Evolutionary conservation across 2,329 filamentous ascomycete genomes (phyloP).

Genomic region (Davidsoniella eucalypti): DNA sequence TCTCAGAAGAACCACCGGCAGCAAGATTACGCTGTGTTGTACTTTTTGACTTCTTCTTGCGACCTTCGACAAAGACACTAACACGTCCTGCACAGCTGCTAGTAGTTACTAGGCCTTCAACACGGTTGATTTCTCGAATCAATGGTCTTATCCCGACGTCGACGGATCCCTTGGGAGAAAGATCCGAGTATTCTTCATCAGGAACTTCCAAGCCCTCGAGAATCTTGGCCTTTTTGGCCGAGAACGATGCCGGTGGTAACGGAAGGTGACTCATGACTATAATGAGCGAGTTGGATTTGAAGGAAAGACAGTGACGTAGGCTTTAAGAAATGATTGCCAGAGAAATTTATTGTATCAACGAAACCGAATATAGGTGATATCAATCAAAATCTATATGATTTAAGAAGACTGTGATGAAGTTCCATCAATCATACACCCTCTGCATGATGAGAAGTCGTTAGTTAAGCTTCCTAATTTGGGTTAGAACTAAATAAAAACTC

Average conservation of each 20-base stretch:
- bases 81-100: conserved; percentile 83
- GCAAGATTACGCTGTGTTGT: not conserved
- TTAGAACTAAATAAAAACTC: too few species aligned
- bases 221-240: conserved; percentile 53
- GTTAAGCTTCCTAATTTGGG: too few species aligned
- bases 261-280: conserved; percentile 15
- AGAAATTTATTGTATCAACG: too few species aligned
- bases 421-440: too few species aligned
- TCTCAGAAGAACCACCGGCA: not conserved
- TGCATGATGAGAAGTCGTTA: too few species aligned
- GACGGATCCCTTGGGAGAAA: conserved; percentile 76
- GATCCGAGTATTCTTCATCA: conserved; percentile 57
- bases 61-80: conserved; percentile 74
- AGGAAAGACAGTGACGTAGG: not conserved
- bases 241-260: conserved; percentile 27
- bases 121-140: conserved; percentile 60
- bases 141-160: conserved; percentile 63
- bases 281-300: too few species aligned
- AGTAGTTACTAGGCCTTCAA: conserved; percentile 69
- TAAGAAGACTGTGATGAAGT: too few species aligned
- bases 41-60: conserved; percentile 23
- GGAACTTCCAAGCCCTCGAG: conserved; percentile 53
- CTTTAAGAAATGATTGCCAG: not conserved
- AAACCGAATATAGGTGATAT: too few species aligned
- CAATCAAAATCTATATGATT: too few species aligned